Conservation (phyloP, 495 filamentous ascomycete genomes). For the Penicillium silybi region DNA sequence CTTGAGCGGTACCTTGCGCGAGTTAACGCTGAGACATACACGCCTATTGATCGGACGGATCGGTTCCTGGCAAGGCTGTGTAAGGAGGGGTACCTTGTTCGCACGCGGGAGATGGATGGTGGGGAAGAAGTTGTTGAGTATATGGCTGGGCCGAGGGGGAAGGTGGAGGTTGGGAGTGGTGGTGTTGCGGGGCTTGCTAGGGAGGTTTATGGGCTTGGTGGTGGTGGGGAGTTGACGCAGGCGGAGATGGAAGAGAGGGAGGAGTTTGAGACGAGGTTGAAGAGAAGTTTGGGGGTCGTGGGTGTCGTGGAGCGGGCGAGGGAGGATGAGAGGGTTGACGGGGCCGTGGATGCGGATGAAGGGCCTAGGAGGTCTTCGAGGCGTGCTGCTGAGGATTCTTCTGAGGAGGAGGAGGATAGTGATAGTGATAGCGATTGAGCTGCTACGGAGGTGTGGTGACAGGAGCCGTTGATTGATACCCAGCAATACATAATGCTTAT, state of each 20-base stretch:
- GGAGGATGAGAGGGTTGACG: slow-evolving; percentile 14
- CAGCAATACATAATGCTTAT: neutral
- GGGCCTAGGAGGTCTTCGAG: neutral
- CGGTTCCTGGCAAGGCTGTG: slow-evolving; percentile 68
- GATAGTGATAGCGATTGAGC: slow-evolving; percentile 2
- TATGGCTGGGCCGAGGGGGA: slow-evolving; percentile 78
- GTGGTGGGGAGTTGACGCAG: slow-evolving; percentile 42
- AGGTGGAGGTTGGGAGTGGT: slow-evolving; percentile 73
- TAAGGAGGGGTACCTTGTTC: slow-evolving; percentile 78
- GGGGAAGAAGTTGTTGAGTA: slow-evolving; percentile 76
- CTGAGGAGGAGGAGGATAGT: neutral
- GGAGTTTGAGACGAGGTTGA: slow-evolving; percentile 30
- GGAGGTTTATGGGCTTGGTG: slow-evolving; percentile 49
- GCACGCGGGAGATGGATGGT: slow-evolving; percentile 59
- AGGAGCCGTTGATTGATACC: slow-evolving; percentile 1
- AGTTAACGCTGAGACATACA: slow-evolving; percentile 70
- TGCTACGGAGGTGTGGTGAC: neutral
- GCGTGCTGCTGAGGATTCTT: neutral
- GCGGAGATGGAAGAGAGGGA: slow-evolving; percentile 25
- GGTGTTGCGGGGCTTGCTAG: slow-evolving; percentile 68
- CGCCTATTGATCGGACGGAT: slow-evolving; percentile 73
- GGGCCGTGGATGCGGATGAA: slow-evolving; percentile 4
- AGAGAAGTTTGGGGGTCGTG: slow-evolving; percentile 29
- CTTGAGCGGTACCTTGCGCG: slow-evolving; percentile 69
- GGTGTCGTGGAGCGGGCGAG: slow-evolving; percentile 11